Conservation (phyloP, 352 stramenopile genomes). For the Phytophthora syringae region DNA sequence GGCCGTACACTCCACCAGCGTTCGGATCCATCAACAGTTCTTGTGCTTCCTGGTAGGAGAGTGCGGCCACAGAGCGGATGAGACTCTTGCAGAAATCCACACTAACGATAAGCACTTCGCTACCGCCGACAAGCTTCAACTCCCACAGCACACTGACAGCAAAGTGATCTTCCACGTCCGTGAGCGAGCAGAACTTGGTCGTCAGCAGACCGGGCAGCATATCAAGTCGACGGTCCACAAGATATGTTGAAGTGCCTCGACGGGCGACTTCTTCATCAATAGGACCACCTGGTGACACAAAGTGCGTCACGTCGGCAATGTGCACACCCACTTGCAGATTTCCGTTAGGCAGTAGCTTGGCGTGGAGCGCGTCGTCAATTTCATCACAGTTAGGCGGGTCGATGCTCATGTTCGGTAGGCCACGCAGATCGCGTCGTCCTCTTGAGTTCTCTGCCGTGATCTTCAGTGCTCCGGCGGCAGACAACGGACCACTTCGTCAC, state of each 20-base stretch:
- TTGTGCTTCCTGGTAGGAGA: slow-evolving; percentile 98
- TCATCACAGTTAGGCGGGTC: slow-evolving; percentile 93
- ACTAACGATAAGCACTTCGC: slow-evolving; percentile 93
- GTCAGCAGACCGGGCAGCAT: slow-evolving; percentile 98
- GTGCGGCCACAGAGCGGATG: slow-evolving; percentile 95
- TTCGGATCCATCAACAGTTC: slow-evolving; percentile 92
- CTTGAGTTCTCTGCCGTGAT: slow-evolving; percentile 94
- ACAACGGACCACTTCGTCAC: slow-evolving; percentile 90
- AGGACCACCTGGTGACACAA: slow-evolving; percentile 93
- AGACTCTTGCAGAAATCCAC: slow-evolving; percentile 98
- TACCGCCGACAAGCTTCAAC: slow-evolving; percentile 61
- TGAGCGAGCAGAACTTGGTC: slow-evolving; percentile 97
- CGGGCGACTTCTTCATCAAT: slow-evolving; percentile 95
- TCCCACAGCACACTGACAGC: slow-evolving; percentile 85
- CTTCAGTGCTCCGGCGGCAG: slow-evolving; percentile 93
- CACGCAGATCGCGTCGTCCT: slow-evolving; percentile 91
- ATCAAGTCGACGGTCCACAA: slow-evolving; percentile 97
- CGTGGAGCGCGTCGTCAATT: slow-evolving; percentile 99
- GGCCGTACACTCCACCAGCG: slow-evolving; percentile 51
- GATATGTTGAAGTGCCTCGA: slow-evolving; percentile 96
- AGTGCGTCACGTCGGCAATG: slow-evolving; percentile 99
- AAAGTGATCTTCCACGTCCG: slow-evolving; percentile 84
- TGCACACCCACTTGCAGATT: slow-evolving; percentile 95
- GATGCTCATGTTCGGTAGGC: slow-evolving; percentile 93
- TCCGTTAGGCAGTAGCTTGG: slow-evolving; percentile 92